Percentiles rank a stretch among this genome's conserved stretches.
phyloP scores from a whole-genome alignment of 1,284 basidiomycete species.

The Butyriboletus appendiculatus region DNA sequence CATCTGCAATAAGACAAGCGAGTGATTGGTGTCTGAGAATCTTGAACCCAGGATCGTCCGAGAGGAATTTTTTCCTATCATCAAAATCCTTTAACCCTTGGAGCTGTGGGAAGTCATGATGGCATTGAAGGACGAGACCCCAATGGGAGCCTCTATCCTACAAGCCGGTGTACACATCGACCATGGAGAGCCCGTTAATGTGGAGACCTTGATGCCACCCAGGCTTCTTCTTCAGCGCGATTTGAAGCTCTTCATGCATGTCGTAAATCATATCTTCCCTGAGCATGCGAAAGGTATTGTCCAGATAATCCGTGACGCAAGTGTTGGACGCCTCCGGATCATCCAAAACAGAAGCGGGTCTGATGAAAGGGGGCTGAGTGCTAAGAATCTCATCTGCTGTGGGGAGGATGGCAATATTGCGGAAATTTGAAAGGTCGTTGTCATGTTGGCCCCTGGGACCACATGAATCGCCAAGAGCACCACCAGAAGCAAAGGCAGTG shows the following conservation, averaged over 20 bases:
- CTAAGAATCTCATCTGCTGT: constrained; percentile 58
- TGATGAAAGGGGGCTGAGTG: constrained; percentile 48
- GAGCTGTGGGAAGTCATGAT: constrained; percentile 44
- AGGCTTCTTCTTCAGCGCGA: constrained; percentile 47
- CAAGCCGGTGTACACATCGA: constrained; percentile 40
- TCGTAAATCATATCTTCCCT: constrained; percentile 69
- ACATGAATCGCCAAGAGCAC: constrained; percentile 9
- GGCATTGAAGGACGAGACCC: constrained; percentile 48
- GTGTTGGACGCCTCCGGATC: constrained; percentile 40
- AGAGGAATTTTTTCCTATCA: constrained; percentile 41
- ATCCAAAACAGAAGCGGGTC: constrained; percentile 44
- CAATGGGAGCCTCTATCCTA: constrained; percentile 44
- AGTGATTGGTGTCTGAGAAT: constrained; percentile 54
- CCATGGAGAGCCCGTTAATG: constrained; percentile 42
- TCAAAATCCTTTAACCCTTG: constrained; percentile 27
- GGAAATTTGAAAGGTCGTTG: constrained; percentile 61
- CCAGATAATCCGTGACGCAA: constrained; percentile 51
- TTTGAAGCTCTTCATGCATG: constrained; percentile 59
- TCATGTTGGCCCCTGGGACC: constrained; percentile 63
- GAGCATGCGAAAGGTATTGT: constrained; percentile 64
- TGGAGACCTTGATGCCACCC: constrained; percentile 45
- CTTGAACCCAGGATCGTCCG: constrained; percentile 41
- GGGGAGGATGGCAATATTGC: constrained; percentile 58
- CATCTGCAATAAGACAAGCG: constrained; percentile 52
- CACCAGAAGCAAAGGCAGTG: constrained; percentile 27